These are phyloP conservation scores for Rutstroemia sp. DNA, from an alignment of 2,329 filamentous ascomycete species.

Conservation along the genomic window DNA sequence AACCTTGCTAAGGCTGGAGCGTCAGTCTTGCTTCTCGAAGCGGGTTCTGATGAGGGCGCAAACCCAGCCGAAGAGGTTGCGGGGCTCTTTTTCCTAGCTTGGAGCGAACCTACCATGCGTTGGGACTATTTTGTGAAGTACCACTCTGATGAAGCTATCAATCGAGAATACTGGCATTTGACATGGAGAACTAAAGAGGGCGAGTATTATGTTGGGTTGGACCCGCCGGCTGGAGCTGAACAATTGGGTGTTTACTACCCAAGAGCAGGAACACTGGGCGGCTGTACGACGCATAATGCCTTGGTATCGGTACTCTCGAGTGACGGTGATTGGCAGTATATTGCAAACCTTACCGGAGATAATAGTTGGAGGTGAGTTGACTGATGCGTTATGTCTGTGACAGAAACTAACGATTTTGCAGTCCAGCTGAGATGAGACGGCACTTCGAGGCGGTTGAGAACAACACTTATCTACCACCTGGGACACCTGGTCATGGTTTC, in stretches of 20 bases:
- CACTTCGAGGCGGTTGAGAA: constrained; percentile 37
- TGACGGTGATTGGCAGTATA: constrained; percentile 18
- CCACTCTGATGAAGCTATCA: constrained; percentile 11
- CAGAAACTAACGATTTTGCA: not conserved
- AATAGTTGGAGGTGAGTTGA: constrained; percentile 13
- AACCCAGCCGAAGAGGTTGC: constrained; percentile 39
- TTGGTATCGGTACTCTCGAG: constrained; percentile 13
- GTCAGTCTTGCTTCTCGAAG: constrained; percentile 45
- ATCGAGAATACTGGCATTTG: constrained; percentile 15
- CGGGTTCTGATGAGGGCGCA: constrained; percentile 41
- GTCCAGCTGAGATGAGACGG: constrained; percentile 32
- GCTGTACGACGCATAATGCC: constrained; percentile 21
- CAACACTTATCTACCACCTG: constrained; percentile 34
- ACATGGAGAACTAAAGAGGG: constrained; percentile 32
- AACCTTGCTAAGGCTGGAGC: constrained; percentile 43
- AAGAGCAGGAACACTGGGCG: constrained; percentile 25
- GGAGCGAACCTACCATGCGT: constrained; percentile 38
- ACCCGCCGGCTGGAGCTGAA: constrained; percentile 18
- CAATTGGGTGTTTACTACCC: constrained; percentile 27
- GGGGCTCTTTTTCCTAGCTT: constrained; percentile 38
- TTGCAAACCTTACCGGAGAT: constrained; percentile 19
- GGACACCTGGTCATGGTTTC: constrained; percentile 19
- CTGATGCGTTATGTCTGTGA: not conserved
- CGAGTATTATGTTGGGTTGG: constrained; percentile 19
- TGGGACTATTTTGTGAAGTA: constrained; percentile 40